Percentiles rank a stretch among this genome's conserved stretches.
These are phyloP conservation scores for Talaromyces islandicus DNA, from an alignment of 2,329 filamentous ascomycete species.

Conservation along the genomic window DNA sequence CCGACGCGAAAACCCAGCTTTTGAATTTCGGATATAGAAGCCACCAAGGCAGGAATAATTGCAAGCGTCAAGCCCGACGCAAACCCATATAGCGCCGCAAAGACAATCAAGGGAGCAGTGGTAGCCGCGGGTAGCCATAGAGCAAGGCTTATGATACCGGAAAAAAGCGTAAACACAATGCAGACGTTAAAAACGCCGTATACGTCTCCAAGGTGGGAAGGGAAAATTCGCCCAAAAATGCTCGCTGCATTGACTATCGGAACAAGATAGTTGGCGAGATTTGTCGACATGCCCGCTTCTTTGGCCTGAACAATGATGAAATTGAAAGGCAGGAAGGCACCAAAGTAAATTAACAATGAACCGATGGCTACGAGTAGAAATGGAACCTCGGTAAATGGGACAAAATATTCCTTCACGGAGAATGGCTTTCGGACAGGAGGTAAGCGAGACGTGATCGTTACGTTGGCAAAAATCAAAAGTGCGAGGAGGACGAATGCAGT, in stretches of 20 bases:
- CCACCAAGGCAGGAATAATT: conserved; percentile 58
- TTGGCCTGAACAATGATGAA: conserved; percentile 45
- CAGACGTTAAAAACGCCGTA: conserved; percentile 51
- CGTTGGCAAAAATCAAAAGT: conserved; percentile 47
- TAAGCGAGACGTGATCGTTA: conserved; percentile 47
- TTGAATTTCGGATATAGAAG: conserved; percentile 62
- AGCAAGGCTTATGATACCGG: conserved; percentile 44
- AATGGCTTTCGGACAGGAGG: conserved; percentile 17
- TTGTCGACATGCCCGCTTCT: conserved; percentile 42
- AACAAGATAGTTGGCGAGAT: conserved; percentile 48
- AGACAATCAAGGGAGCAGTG: conserved; percentile 55
- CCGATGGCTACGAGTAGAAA: conserved; percentile 24
- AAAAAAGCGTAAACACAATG: conserved; percentile 41
- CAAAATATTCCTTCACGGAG: conserved; percentile 14
- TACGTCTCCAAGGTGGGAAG: conserved; percentile 49
- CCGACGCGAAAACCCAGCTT: conserved; percentile 64
- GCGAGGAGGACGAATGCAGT: conserved; percentile 57
- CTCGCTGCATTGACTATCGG: conserved; percentile 49
- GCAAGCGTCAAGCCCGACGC: conserved; percentile 60
- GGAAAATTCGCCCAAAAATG: conserved; percentile 52
- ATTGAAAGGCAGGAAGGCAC: conserved; percentile 55
- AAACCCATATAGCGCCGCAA: conserved; percentile 61
- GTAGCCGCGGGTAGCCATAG: conserved; percentile 48
- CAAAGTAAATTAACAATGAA: conserved; percentile 52
- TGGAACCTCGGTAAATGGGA: conserved; percentile 18